Evolutionary conservation across 345 rosid species (phyloP), one percentile per base, ranked within the genome.

Genomic region (Citrus maxima): DNA sequence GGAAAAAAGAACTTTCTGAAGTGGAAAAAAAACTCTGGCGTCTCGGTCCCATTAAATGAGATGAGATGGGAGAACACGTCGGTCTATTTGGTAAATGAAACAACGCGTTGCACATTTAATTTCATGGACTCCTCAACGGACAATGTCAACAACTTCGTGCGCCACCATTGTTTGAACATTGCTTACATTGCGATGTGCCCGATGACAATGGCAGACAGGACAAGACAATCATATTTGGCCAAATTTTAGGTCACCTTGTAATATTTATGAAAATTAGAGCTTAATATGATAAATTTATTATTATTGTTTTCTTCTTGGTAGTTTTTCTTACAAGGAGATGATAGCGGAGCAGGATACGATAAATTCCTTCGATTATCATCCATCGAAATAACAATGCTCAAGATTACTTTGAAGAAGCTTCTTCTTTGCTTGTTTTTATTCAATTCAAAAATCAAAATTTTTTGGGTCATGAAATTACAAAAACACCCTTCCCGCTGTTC

Each of bases 401-500:
- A 51, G 19, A 51, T 51, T 16, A 51, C 19, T 51, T 54, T 54
- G 6, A 54, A 54, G 58, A 54, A 54, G 58, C 58, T 54, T 54
- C 21, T 54, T 5, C 7, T 37, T 18, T 67, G 18, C 1, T 14
- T 61, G 32, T 14, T 27, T 46, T 7, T 27, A 46, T 46, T 70
- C 7, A 14, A 46, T 46, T 70, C 72, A 51, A 72, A 72, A 32
- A 32, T 34, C 42, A 72, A 34, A 21, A 34, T 0, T 10, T 27
- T 4, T 16, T 2, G 0, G 7, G 5, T 7, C 1, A 0, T 0
- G 9, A 38, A 37, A 24, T 74, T 61, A 74, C 68, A 7, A 18
- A 61, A 61, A 25, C 35, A 40, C 78, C 78, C 78, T 75, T 62
- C 78, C 81, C 77, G 80, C 72, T 71, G 80, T 68, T 80, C 58